Conservation (phyloP, 2,329 filamentous ascomycete species). For the Aureobasidium sp. region DNA sequence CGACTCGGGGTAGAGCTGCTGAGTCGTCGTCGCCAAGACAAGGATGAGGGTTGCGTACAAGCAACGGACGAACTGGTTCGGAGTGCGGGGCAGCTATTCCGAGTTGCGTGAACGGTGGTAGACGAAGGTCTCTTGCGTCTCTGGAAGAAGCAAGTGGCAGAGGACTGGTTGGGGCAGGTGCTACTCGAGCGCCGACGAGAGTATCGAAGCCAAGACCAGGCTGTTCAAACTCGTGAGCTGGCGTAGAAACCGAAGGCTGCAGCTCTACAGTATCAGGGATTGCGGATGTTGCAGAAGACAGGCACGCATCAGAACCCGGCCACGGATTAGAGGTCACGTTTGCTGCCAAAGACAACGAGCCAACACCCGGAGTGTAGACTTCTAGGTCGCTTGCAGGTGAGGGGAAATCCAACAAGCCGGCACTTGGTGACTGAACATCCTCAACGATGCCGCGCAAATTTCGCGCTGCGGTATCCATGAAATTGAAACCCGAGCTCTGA, state of each 20-base stretch:
- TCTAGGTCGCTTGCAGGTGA: slow-evolving; percentile 11
- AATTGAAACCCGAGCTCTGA: slow-evolving; percentile 6
- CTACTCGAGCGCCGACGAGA: slow-evolving; percentile 14
- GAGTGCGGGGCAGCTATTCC: slow-evolving; percentile 42
- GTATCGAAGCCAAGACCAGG: slow-evolving; percentile 10
- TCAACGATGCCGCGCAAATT: slow-evolving; percentile 4
- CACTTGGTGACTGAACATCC: slow-evolving; percentile 5
- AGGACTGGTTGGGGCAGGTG: slow-evolving; percentile 6
- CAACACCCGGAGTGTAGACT: slow-evolving; percentile 2
- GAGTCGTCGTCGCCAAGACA: slow-evolving; percentile 7
- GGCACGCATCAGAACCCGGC: slow-evolving; percentile 1
- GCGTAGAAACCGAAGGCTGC: background rate
- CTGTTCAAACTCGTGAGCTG: slow-evolving; percentile 1
- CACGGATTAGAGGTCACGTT: background rate
- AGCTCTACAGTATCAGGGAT: background rate
- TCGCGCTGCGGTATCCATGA: slow-evolving; percentile 7
- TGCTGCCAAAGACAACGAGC: slow-evolving; percentile 3
- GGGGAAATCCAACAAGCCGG: slow-evolving; percentile 1
- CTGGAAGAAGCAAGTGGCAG: slow-evolving; percentile 16
- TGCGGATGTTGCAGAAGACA: background rate
- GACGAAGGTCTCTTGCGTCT: slow-evolving; percentile 34
- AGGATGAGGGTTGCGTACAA: slow-evolving; percentile 5
- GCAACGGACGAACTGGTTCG: slow-evolving; percentile 24
- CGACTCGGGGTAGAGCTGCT: background rate
- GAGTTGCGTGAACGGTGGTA: slow-evolving; percentile 46